Evolutionary conservation across 306 rosid genomes (phyloP), one percentile per base, ranked within the genome.

Genomic region (Myrica gale): DNA sequence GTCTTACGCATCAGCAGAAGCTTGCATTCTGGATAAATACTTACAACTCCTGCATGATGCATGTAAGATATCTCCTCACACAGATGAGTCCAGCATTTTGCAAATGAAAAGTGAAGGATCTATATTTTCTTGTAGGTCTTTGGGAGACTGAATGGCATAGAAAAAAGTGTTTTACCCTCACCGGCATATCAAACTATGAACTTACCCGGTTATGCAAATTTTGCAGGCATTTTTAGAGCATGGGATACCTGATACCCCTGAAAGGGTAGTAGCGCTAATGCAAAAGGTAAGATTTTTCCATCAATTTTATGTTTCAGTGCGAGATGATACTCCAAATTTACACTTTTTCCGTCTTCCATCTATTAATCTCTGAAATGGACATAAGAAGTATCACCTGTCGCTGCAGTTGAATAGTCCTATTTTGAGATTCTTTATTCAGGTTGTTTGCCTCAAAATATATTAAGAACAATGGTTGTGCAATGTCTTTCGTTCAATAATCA

Each of bases 21-120:
- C 96, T 95, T 78, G 97, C 99, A 70, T 95, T 95, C 84, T 95
- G 99, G 99, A 92, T 95, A 60, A 95, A 95, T 84, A 90, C 77
- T 76, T 90, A 92, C 15, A 95, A 95, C 82, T 87, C 99, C 74
- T 95, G 97, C 88, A 90, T 88, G 85, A 79, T 95, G 87, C 90
- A 89, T 80, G 99, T 95, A 85, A 83, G 87, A 67, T 23, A 75
- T 76, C 37, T 66, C 78, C 76, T 80, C 16, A 62, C 43, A 52
- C 48, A 74, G 32, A 26, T 76, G 71, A 11, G 65, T 5, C 50
- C 70, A 66, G 46, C 50, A 44, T 17, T 39, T 63, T 63, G 44
- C 12, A 11, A 61, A 61, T 39, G 69, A 62, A 16, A 39, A 62
- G 16, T 62, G n/a, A 66, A 16, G 70, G 23, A 66, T 8, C 9